A percentile compares a stretch with the other conserved stretches of the same genome.
These are phyloP conservation scores for Pleurozium schreberi DNA, from an alignment of 225 moss, liverwort and hornwort species.

Conservation along the genomic window DNA sequence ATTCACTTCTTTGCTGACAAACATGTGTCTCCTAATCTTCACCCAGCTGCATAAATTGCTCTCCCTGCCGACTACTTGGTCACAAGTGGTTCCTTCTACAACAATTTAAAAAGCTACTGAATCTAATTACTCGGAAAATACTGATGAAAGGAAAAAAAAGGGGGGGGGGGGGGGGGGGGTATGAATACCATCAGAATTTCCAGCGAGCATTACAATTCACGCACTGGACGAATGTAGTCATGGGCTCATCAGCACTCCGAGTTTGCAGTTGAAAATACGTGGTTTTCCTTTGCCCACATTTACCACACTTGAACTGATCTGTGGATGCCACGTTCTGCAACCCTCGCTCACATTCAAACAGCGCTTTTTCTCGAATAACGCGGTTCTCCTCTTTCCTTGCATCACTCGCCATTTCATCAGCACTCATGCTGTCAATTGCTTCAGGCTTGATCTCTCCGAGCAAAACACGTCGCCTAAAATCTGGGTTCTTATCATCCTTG, in stretches of 20 bases:
- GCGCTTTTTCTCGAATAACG: conserved; percentile 52
- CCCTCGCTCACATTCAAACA: conserved; percentile 91
- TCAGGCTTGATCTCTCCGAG: conserved; percentile 70
- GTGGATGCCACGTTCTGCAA: conserved; percentile 64
- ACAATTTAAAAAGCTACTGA: not conserved
- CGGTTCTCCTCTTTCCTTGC: conserved; percentile 67
- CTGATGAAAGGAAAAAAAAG: not conserved
- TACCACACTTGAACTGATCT: conserved; percentile 84
- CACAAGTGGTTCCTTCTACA: not conserved
- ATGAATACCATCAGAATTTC: conserved; percentile 57
- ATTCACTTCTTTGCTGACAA: not conserved
- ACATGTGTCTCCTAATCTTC: conserved; percentile 1
- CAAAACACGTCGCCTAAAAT: conserved; percentile 74
- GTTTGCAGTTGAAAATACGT: conserved; percentile 95
- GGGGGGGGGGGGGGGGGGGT: not conserved
- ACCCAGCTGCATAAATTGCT: conserved; percentile 4
- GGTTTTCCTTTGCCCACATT: conserved; percentile 77
- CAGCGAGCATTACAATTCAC: conserved; percentile 86
- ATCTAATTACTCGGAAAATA: not conserved
- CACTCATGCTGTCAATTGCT: conserved; percentile 48
- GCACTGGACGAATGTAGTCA: conserved; percentile 87
- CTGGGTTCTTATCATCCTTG: conserved; percentile 87
- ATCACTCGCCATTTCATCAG: conserved; percentile 92
- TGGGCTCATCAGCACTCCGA: conserved; percentile 97
- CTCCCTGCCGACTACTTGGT: not conserved